Percentiles rank a stretch among this genome's conserved stretches.
Conservation (phyloP, 2,329 filamentous ascomycete species). For the Monosporascus sp. region DNA sequence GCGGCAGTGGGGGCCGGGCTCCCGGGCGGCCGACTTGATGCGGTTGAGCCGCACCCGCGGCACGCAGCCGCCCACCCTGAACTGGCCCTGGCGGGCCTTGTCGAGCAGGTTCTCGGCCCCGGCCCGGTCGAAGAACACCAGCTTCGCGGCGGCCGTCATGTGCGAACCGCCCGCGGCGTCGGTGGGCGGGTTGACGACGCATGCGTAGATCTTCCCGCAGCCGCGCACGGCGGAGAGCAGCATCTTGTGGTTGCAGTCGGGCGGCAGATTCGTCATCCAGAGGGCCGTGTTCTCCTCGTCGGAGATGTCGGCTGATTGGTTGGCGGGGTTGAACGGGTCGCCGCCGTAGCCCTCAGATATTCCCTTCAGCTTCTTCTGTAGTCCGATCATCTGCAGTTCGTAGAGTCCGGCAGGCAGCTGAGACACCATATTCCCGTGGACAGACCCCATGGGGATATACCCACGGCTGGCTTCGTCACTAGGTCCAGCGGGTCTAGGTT, state of each 20-base stretch:
- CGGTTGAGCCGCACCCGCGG: conserved; percentile 42
- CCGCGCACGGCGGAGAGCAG: conserved; percentile 39
- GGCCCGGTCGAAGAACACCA: conserved; percentile 44
- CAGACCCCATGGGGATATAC: not conserved
- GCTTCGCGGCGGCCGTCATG: conserved; percentile 26
- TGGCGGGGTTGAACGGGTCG: conserved; percentile 28
- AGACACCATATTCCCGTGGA: not conserved
- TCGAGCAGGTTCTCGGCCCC: conserved; percentile 43
- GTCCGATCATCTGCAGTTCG: not conserved
- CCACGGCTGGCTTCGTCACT: not conserved
- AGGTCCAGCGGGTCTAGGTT: too few species aligned
- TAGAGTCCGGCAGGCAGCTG: not conserved
- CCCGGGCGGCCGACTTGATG: conserved; percentile 33
- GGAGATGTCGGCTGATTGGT: conserved; percentile 34
- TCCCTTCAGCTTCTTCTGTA: conserved; percentile 5
- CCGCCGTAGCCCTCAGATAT: conserved; percentile 35
- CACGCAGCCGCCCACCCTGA: conserved; percentile 32
- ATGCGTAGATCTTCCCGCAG: conserved; percentile 46
- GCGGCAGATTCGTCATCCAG: conserved; percentile 47
- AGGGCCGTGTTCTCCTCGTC: conserved; percentile 42
- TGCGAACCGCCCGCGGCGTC: conserved; percentile 24
- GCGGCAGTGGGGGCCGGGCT: conserved; percentile 30
- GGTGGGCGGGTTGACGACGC: conserved; percentile 45
- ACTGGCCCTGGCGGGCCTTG: conserved; percentile 34
- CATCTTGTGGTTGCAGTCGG: conserved; percentile 33